A percentile compares a stretch with the other conserved stretches of the same genome.
Evolutionary conservation across 768 basidiomycete species (phyloP).

Genomic region (Suillus occidentalis): DNA sequence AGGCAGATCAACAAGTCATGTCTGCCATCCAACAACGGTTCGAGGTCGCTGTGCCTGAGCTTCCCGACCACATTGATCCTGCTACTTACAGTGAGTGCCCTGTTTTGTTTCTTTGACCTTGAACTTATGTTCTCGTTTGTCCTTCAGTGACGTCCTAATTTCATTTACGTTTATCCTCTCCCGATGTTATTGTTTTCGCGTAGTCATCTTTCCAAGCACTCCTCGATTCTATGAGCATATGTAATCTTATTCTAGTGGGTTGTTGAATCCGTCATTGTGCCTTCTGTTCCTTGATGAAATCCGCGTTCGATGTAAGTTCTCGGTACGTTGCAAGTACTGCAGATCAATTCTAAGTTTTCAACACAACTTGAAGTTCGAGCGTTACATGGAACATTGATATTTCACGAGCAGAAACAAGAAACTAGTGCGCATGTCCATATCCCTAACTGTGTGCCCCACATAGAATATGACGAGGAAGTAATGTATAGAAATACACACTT

Average conservation of each 20-base stretch:
- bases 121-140: slow-evolving; percentile 1
- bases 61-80: slow-evolving; percentile 92
- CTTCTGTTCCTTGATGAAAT: neutral
- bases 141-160: slow-evolving; percentile 46
- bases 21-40: slow-evolving; percentile 92
- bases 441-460: neutral
- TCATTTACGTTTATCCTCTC: slow-evolving; percentile 14
- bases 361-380: neutral
- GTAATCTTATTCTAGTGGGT: slow-evolving; percentile 25
- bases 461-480: too few species aligned
- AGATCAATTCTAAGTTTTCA: neutral
- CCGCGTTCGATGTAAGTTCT: neutral
- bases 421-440: neutral
- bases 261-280: slow-evolving; percentile 4
- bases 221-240: slow-evolving; percentile 10
- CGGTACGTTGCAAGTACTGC: neutral
- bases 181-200: slow-evolving; percentile 1
- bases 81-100: slow-evolving; percentile 86
- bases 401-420: neutral
- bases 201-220: slow-evolving; percentile 5
- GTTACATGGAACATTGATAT: neutral
- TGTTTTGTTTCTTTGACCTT: neutral
- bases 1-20: slow-evolving; percentile 93
- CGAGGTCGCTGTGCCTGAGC: slow-evolving; percentile 94
- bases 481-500: too few species aligned